Evolutionary conservation across 2,329 filamentous ascomycete species (phyloP).

Genomic region (Ilyonectria mors-panacis): DNA sequence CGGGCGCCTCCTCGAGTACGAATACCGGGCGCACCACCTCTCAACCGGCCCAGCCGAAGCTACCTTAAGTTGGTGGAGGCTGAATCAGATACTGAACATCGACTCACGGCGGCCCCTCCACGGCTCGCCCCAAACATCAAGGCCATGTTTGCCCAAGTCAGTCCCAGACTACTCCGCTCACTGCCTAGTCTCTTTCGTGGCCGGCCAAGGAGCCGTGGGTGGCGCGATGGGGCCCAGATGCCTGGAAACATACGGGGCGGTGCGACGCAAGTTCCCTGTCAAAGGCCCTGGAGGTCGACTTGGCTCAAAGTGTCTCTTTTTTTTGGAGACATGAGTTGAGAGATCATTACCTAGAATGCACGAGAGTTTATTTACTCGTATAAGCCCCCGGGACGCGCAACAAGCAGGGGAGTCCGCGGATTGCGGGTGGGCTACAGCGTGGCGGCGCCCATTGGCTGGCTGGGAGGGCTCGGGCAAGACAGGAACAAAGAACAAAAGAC

Average conservation of each 20-base stretch:
- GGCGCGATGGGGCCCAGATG: constrained; percentile 30
- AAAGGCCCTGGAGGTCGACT: constrained; percentile 10
- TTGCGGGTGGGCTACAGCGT: not conserved
- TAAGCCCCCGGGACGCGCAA: constrained; percentile 14
- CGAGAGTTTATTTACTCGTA: constrained; percentile 15
- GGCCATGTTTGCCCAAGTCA: constrained; percentile 12
- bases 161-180: not conserved
- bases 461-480: not conserved
- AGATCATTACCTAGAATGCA: not conserved
- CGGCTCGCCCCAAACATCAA: not conserved
- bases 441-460: constrained; percentile 6
- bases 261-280: constrained; percentile 26
- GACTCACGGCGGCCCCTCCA: not conserved
- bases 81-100: not conserved
- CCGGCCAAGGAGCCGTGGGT: constrained; percentile 25
- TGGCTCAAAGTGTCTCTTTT: constrained; percentile 18
- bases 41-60: not conserved
- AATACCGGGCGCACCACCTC: not conserved
- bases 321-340: not conserved
- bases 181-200: constrained; percentile 31
- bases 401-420: not conserved
- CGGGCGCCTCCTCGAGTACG: not conserved
- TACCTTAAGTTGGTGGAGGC: not conserved
- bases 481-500: not conserved
- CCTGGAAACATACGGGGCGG: constrained; percentile 28